These are phyloP conservation scores for Phoma sp. DNA, from an alignment of 2,329 filamentous ascomycete species.

Conservation along the genomic window DNA sequence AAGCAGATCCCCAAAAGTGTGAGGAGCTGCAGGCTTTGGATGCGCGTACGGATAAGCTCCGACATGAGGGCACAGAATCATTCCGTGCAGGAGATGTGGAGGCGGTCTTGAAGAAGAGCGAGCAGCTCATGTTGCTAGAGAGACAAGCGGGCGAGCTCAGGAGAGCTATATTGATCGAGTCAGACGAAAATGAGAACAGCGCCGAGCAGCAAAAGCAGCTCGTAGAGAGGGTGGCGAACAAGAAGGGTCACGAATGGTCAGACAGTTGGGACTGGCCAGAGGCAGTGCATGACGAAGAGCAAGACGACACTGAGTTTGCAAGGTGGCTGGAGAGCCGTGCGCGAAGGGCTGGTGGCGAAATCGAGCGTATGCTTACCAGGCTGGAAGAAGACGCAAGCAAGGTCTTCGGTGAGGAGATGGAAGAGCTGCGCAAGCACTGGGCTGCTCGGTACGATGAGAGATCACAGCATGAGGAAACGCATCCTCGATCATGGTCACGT, in stretches of 20 bases:
- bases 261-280: conserved; percentile 46
- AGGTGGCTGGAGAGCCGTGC: conserved; percentile 11
- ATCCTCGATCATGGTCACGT: conserved; percentile 16
- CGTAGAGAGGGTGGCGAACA: conserved; percentile 37
- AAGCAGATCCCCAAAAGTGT: conserved; percentile 36
- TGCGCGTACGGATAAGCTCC: conserved; percentile 25
- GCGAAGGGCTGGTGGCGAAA: conserved; percentile 8
- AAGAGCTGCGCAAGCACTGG: conserved; percentile 12
- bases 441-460: conserved; percentile 6
- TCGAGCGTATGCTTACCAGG: conserved; percentile 12
- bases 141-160: conserved; percentile 34
- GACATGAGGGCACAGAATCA: conserved; percentile 33
- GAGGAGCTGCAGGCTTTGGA: conserved; percentile 34
- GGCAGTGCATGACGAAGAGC: conserved; percentile 31
- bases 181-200: neutral
- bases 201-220: conserved; percentile 22
- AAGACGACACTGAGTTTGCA: conserved; percentile 8
- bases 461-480: neutral
- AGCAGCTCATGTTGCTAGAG: conserved; percentile 38
- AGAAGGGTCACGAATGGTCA: conserved; percentile 43
- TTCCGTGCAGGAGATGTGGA: conserved; percentile 37
- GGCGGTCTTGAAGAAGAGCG: conserved; percentile 38
- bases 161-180: conserved; percentile 29
- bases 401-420: conserved; percentile 9
- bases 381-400: conserved; percentile 13